These are phyloP conservation scores for Colletotrichum viniferum DNA, from an alignment of 2,329 filamentous ascomycete genomes.

Conservation along the genomic window DNA sequence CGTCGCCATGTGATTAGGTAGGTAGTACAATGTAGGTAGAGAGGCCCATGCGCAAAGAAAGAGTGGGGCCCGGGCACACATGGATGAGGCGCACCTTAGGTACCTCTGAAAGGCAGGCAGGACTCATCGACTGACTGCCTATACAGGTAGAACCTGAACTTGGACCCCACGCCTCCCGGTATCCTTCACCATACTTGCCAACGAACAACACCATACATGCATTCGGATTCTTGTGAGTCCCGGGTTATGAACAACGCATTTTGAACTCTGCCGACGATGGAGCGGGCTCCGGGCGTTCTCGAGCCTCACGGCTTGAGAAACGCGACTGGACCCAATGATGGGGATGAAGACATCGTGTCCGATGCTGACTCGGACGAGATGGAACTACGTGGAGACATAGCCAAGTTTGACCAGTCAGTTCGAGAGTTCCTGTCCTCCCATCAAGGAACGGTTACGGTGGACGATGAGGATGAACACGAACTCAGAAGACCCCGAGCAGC, in stretches of 20 bases:
- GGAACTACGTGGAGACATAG: constrained; percentile 47
- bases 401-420: constrained; percentile 46
- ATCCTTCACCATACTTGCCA: not conserved
- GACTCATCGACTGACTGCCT: not conserved
- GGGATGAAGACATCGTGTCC: constrained; percentile 32
- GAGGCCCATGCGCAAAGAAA: not conserved
- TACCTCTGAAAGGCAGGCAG: not conserved
- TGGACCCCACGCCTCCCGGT: not conserved
- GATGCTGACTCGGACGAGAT: constrained; percentile 51
- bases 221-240: not conserved
- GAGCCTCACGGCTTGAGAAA: not conserved
- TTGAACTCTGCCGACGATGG: not conserved
- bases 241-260: not conserved
- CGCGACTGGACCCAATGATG: not conserved
- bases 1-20: not conserved
- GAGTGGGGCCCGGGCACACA: not conserved
- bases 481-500: constrained; percentile 25
- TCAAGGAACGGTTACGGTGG: constrained; percentile 6
- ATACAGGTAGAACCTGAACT: not conserved
- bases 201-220: not conserved
- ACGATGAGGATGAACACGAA: not conserved
- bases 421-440: constrained; percentile 44
- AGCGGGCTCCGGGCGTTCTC: not conserved
- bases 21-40: not conserved
- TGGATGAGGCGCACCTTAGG: not conserved